Base-by-base conservation (phyloP, 768 basidiomycete genomes). In the Trametes elegans region DNA sequence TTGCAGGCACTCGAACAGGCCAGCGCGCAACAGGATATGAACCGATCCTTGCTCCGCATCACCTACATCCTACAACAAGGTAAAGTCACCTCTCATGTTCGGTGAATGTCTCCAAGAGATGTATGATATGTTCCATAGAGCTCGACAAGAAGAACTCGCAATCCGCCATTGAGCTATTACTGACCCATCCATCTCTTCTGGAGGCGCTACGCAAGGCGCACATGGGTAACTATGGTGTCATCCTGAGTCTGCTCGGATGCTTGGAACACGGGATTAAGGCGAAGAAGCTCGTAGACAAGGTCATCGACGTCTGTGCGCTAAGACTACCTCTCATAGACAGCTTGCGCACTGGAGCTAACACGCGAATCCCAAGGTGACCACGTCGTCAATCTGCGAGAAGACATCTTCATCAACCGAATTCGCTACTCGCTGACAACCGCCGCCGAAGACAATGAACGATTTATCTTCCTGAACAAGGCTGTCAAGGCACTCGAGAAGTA, bases 191-290 rank as follows among this genome's bases (percentile, higher is more conserved):
- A 0, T 70, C 82, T 0, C 73, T 98, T 1, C 74, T 98, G 31
- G 93, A 98, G 50, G 90, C 85, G 64, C 75, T 97, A 13, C 85
- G 93, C 41, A 95, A 88, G 64, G 95, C 95, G 1, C 83, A 96
- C 60, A 82, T 87, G 76, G 97, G 97, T 39, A 93, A 89, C 61
- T 99, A 97, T 66, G 85, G 93, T 45, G 76, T 95, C 36, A 87
- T 99, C 35, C 80, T 98, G 27, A 93, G 92, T 65, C 78, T 99
- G 41, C 77, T 98, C 6, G 95, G 95, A n/a, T 93, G 88, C 62
- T 72, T 99, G 42, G 97, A 98, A 61, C 79, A 88, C 49, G 97
- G 97, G 0, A 70, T 85, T 29, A 81, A 82, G 61, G 81, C 86
- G n/a, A 99, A 99, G 75, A 83, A 76, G 51, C 77, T 98, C 2